phyloP scores from a whole-genome alignment of 208 protist genomes.

The Leishmania lainsoni region DNA sequence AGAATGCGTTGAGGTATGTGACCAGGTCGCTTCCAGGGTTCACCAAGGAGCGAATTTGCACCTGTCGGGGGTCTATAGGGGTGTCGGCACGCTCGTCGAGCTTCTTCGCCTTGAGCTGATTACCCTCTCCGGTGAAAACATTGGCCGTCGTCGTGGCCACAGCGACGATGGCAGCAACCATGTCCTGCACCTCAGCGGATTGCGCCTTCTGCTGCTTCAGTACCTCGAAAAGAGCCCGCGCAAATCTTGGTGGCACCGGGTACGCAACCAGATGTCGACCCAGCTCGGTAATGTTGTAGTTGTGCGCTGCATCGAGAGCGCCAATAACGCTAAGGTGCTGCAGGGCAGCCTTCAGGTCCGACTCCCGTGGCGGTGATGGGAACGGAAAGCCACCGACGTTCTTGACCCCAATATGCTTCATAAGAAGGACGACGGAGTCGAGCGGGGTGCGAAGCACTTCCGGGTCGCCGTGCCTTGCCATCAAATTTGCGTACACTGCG shows the following conservation, averaged over 20 bases:
- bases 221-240: conserved; percentile 70
- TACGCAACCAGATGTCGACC: conserved; percentile 73
- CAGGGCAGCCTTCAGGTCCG: conserved; percentile 72
- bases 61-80: conserved; percentile 42
- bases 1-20: conserved; percentile 78
- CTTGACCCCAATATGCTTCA: conserved; percentile 92
- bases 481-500: conserved; percentile 96
- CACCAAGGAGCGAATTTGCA: conserved; percentile 56
- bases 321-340: conserved; percentile 77
- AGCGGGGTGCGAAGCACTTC: conserved; percentile 94
- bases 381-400: conserved; percentile 90
- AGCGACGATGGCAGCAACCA: conserved; percentile 64
- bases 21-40: conserved; percentile 87
- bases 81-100: conserved; percentile 34
- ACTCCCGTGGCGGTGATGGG: conserved; percentile 71
- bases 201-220: conserved; percentile 29
- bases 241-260: conserved; percentile 86
- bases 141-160: conserved; percentile 77
- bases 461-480: conserved; percentile 94
- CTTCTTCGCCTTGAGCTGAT: conserved; percentile 69
- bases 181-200: conserved; percentile 24
- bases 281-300: conserved; percentile 67
- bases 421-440: conserved; percentile 91
- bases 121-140: conserved; percentile 87
- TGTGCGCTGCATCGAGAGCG: conserved; percentile 53